A percentile compares a stretch with the other conserved stretches of the same genome.
Evolutionary conservation across 2,329 filamentous ascomycete genomes (phyloP).

Genomic region (Zarea fungicola): DNA sequence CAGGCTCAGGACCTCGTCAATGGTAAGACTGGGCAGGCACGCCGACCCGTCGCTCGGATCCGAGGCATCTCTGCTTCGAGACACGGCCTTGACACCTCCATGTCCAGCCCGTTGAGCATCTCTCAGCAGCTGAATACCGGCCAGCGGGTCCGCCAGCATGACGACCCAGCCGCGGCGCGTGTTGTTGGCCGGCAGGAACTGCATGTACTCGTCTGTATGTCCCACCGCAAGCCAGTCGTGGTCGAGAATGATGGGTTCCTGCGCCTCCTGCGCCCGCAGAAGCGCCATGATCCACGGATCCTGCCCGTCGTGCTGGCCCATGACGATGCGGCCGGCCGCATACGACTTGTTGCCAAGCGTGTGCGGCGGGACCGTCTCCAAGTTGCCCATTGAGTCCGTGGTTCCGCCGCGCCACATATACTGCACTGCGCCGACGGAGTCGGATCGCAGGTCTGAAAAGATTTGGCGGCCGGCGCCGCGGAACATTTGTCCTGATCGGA

Average conservation of each 20-base stretch:
- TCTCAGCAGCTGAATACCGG: slow-evolving; percentile 18
- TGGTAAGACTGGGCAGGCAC: slow-evolving; percentile 14
- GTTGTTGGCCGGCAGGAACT: slow-evolving; percentile 22
- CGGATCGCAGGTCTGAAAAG: not conserved
- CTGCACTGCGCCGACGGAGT: not conserved
- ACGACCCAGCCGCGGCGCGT: slow-evolving; percentile 20
- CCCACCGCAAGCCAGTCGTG: slow-evolving; percentile 22
- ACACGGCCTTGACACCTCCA: slow-evolving; percentile 15
- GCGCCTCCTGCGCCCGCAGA: slow-evolving; percentile 29
- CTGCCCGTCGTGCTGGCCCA: not conserved
- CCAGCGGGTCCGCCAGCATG: slow-evolving; percentile 19
- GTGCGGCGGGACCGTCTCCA: slow-evolving; percentile 3
- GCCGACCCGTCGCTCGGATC: slow-evolving; percentile 6
- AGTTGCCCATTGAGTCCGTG: not conserved
- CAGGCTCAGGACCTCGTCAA: slow-evolving; percentile 16
- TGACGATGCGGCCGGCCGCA: not conserved
- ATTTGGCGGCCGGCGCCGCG: not conserved
- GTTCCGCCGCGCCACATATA: not conserved
- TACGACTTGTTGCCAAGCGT: not conserved
- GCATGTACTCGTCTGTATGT: slow-evolving; percentile 26
- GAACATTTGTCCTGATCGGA: not conserved
- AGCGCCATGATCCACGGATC: slow-evolving; percentile 20
- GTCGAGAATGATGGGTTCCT: slow-evolving; percentile 30
- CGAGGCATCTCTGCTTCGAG: slow-evolving; percentile 8
- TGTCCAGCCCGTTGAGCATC: slow-evolving; percentile 16